phyloP scores from a whole-genome alignment of 2,329 filamentous ascomycete genomes.

The Zalaria sp. region DNA sequence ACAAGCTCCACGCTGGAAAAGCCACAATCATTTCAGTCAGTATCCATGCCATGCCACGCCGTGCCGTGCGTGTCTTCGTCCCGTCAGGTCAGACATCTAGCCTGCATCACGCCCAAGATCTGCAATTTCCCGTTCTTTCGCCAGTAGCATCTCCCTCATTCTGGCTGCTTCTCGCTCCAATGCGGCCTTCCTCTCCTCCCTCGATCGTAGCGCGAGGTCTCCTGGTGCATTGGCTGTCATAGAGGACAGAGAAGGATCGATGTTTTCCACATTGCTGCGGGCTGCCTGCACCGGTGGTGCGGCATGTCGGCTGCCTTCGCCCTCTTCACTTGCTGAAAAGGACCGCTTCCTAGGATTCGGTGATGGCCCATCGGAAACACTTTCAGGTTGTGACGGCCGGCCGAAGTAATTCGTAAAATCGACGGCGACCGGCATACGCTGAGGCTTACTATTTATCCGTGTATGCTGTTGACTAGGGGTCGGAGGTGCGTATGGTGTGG shows the following conservation, averaged over 20 bases:
- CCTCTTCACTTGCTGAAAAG: conserved; percentile 45
- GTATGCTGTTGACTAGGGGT: background rate
- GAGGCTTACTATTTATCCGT: conserved; percentile 4
- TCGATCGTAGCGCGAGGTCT: conserved; percentile 24
- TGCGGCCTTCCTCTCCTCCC: conserved; percentile 40
- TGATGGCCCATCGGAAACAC: conserved; percentile 9
- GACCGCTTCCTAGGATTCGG: conserved; percentile 44
- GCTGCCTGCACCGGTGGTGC: conserved; percentile 3
- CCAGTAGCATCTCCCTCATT: conserved; percentile 59
- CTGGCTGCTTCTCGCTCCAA: conserved; percentile 60
- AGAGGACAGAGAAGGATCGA: conserved; percentile 22
- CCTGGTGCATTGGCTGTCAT: conserved; percentile 21
- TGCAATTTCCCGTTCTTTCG: conserved; percentile 61
- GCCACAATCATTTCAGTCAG: too few relatives aligned
- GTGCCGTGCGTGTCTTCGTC: too few relatives aligned
- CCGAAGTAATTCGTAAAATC: conserved; percentile 18
- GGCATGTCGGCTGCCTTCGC: background rate
- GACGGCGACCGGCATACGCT: conserved; percentile 8
- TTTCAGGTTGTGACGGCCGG: conserved; percentile 1
- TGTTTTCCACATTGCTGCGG: conserved; percentile 11
- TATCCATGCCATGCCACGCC: too few relatives aligned
- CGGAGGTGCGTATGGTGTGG: conserved; percentile 1
- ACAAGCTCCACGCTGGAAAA: too few relatives aligned
- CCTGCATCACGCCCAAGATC: conserved; percentile 7
- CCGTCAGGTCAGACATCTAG: too few relatives aligned